Base-by-base conservation (phyloP, 1,139 yeast genomes). In the Suhomyces coccinellae region DNA sequence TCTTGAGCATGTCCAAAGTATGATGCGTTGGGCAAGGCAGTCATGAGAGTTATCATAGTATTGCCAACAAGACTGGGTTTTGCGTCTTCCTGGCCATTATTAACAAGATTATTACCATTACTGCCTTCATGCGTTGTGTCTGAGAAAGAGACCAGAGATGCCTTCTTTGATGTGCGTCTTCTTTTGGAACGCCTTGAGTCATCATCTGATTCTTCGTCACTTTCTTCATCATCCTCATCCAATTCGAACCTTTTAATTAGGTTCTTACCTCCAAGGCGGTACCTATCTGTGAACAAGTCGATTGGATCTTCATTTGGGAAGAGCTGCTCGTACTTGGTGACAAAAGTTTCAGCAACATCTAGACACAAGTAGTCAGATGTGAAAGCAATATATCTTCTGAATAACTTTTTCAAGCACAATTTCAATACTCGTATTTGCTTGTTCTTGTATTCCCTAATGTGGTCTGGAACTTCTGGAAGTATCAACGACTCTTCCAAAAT, bases 311-410 rank as follows among this genome's bases (percentile, higher is more conserved):
- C 82, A 12, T 81, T 77, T 0, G 91, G 88, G 61, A 87, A 89
- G 36, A 76, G 67, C 49, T 82, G 84, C 34, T 76, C 71, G 61
- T 79, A 90, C 47, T 95, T 76, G 43, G 73, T 73, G 50, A 87
- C 91, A 38, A 91, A 73, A 48, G 80, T 76, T 43, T 77, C 70
- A 4, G 89, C 82, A 12, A 88, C 85, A 38, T 80, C 77, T 31
- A 88, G 65, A 52, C 87, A 91, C 39, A 93, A 84, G 59, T 78
- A 84, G 40, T 64, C 62, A 6, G 63, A 58, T 2, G 72, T 66
- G 56, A 63, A 68, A 13, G 63, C 56, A 36, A 68, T 64, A 48
- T 68, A 65, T 28, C 52, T 55, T 38, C 57, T 59, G 40, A 62
- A 58, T 36, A 65, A 54, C 36, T 58, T 59, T 37, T 55, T 53